Percentiles rank a stretch among this genome's conserved stretches.
phyloP scores from a whole-genome alignment of 768 basidiomycete genomes.

The Lanmaoa rubissima region DNA sequence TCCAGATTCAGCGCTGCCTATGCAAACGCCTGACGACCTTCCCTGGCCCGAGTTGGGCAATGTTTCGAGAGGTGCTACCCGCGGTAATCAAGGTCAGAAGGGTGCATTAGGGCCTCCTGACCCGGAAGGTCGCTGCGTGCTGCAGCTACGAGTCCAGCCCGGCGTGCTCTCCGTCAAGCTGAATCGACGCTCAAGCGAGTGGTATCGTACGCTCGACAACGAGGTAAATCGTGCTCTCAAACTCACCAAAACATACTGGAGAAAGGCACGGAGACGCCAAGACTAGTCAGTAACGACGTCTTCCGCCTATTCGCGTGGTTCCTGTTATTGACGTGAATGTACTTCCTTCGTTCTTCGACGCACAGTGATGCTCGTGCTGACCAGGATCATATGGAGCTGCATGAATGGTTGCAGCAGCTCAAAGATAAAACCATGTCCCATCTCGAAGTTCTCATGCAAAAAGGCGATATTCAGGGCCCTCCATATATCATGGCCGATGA shows the following conservation, averaged over 20 bases:
- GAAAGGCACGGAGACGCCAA: constrained; percentile 77
- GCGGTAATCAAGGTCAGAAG: constrained; percentile 86
- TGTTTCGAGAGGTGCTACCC: constrained; percentile 77
- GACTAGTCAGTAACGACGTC: constrained; percentile 45
- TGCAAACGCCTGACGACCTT: constrained; percentile 63
- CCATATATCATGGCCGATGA: constrained; percentile 81
- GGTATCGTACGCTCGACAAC: constrained; percentile 75
- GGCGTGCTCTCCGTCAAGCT: constrained; percentile 75
- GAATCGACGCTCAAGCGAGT: constrained; percentile 76
- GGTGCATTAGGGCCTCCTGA: constrained; percentile 72
- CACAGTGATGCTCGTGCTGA: constrained; percentile 68
- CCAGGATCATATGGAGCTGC: constrained; percentile 87
- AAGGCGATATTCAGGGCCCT: constrained; percentile 81
- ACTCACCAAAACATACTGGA: constrained; percentile 83
- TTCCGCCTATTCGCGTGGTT: neutral
- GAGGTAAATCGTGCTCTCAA: constrained; percentile 82
- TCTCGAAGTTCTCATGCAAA: constrained; percentile 83
- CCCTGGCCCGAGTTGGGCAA: constrained; percentile 87
- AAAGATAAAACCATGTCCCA: constrained; percentile 90
- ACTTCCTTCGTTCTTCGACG: neutral
- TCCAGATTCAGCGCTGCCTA: constrained; percentile 18
- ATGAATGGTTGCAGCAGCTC: constrained; percentile 84
- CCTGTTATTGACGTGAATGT: constrained; percentile 8
- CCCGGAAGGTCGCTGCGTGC: constrained; percentile 67
- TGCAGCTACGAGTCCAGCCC: constrained; percentile 82